Conservation (phyloP, 352 stramenopile species). For the Globisporangium cystogenes region DNA sequence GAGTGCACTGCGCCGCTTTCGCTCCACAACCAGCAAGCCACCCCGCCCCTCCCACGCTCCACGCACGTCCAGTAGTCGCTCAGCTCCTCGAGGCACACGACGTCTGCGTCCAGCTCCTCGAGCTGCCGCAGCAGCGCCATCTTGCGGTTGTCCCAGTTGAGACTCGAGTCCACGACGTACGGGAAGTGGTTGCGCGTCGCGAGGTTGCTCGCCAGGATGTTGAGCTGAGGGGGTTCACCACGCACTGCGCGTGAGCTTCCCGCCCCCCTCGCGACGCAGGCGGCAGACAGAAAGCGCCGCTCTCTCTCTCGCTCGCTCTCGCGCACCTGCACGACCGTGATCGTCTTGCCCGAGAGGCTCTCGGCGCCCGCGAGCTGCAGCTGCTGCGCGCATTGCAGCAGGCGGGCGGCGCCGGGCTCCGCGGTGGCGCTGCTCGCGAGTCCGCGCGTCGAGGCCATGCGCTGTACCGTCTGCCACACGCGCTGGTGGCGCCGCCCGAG, state of each 20-base stretch:
- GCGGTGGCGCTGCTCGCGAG: neutral
- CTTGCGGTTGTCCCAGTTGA: slow-evolving; percentile 84
- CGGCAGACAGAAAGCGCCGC: too few species aligned
- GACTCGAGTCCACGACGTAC: slow-evolving; percentile 74
- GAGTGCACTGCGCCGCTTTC: too few species aligned
- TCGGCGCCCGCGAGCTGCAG: slow-evolving; percentile 20
- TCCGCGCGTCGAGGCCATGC: slow-evolving; percentile 10
- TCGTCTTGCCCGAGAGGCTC: slow-evolving; percentile 50
- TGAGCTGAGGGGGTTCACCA: slow-evolving; percentile 30
- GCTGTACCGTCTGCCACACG: slow-evolving; percentile 45
- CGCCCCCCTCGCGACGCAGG: neutral
- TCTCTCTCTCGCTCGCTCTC: too few species aligned
- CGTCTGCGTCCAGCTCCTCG: slow-evolving; percentile 67
- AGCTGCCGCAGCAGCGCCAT: slow-evolving; percentile 70
- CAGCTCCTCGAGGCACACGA: slow-evolving; percentile 82
- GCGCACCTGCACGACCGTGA: slow-evolving; percentile 69
- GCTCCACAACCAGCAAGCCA: too few species aligned
- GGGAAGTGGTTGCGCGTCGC: slow-evolving; percentile 82
- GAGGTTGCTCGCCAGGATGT: slow-evolving; percentile 84
- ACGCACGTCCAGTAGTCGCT: slow-evolving; percentile 88
- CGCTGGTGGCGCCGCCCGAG: slow-evolving; percentile 40
- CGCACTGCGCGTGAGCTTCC: neutral
- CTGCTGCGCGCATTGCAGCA: slow-evolving; percentile 50
- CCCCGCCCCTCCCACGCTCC: neutral
- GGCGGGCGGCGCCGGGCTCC: slow-evolving; percentile 9